A percentile compares a stretch with the other conserved stretches of the same genome.
Evolutionary conservation across 139 green algal genomes (phyloP).

Genomic region (Edaphochlamys debaryana): DNA sequence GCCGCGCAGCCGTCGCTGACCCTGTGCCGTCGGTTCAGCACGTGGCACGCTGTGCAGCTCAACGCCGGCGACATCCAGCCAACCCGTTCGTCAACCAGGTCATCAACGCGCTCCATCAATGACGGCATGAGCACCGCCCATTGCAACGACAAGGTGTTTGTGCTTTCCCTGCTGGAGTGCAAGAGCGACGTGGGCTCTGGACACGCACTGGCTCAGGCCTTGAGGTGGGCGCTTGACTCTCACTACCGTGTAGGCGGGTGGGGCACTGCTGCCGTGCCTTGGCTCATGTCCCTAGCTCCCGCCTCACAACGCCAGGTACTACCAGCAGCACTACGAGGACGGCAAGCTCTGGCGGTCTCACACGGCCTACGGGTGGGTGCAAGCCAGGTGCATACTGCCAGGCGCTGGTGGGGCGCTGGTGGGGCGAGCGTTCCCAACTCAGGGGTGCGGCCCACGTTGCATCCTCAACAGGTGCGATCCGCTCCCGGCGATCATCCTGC

Average conservation of each 20-base stretch:
- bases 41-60: too few species aligned
- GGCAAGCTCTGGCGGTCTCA: not conserved
- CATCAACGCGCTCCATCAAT: too few species aligned
- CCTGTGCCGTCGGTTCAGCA: too few species aligned
- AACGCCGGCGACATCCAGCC: too few species aligned
- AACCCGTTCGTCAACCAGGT: too few species aligned
- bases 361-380: not conserved
- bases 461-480: not conserved
- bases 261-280: too few species aligned
- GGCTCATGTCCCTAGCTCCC: too few species aligned
- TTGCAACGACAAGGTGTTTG: not conserved
- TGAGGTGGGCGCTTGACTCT: not conserved
- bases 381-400: not conserved
- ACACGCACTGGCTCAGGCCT: not conserved
- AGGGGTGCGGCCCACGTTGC: not conserved
- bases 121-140: not conserved
- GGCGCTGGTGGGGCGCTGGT: not conserved
- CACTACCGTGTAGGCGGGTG: too few species aligned
- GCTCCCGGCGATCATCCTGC: not conserved
- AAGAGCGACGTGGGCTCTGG: not conserved
- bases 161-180: not conserved
- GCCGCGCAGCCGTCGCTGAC: not conserved
- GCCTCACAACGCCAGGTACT: not conserved
- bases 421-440: not conserved
- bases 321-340: constrained; percentile 4